Evolutionary conservation across 495 filamentous ascomycete species (phyloP).

Genomic region (Evernia prunastri): DNA sequence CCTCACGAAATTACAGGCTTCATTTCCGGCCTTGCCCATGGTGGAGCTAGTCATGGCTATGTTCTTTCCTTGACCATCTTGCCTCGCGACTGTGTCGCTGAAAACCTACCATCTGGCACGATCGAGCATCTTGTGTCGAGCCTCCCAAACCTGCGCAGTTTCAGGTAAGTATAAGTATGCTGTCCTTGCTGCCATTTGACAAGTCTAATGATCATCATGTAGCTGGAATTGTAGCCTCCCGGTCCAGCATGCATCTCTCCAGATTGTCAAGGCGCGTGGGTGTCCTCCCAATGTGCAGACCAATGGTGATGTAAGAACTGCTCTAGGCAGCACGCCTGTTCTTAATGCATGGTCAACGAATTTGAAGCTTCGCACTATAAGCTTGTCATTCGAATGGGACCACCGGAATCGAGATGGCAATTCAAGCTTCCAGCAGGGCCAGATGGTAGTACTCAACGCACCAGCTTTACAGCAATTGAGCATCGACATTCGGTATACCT

Average conservation of each 20-base stretch:
- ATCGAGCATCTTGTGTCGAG: background rate
- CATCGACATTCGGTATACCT: background rate
- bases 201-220: background rate
- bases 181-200: background rate
- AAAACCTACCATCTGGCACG: background rate
- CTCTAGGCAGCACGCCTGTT: background rate
- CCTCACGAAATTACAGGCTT: too few species aligned
- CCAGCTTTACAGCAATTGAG: background rate
- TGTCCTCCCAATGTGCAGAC: background rate
- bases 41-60: too few species aligned
- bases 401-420: background rate
- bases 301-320: background rate
- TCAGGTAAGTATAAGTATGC: background rate
- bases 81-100: background rate
- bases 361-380: background rate
- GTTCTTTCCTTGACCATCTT: background rate
- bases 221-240: background rate
- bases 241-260: background rate
- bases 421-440: background rate
- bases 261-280: background rate
- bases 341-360: background rate
- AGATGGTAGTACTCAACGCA: background rate
- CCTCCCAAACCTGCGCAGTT: background rate
- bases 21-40: too few species aligned
- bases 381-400: background rate